A percentile compares a stretch with the other conserved stretches of the same genome.
Evolutionary conservation across 306 rosid genomes (phyloP).

Genomic region (Vigna hirtella): DNA sequence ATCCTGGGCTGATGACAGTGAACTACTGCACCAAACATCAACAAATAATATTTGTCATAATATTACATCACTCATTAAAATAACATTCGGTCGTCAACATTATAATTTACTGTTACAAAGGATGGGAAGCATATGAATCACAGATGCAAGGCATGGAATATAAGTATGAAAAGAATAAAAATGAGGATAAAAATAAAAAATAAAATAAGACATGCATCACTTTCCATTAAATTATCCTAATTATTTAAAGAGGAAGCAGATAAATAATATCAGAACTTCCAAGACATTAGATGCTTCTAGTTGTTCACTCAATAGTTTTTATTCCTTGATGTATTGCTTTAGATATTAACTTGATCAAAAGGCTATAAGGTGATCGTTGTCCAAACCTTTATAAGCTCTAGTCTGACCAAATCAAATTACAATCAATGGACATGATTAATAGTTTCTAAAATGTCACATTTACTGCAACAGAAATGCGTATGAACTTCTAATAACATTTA

Average conservation of each 20-base stretch:
- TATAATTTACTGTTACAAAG: slow-evolving; percentile 13
- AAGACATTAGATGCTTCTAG: too few species aligned
- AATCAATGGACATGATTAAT: not conserved
- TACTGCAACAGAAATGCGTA: slow-evolving; percentile 20
- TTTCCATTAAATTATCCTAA: too few species aligned
- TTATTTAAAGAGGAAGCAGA: too few species aligned
- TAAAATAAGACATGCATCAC: too few species aligned
- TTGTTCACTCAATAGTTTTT: too few species aligned
- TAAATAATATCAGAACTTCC: too few species aligned
- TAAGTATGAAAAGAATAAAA: not conserved
- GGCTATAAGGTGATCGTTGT: not conserved
- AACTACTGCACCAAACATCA: slow-evolving; percentile 54
- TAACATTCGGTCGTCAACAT: slow-evolving; percentile 21
- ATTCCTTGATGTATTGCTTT: not conserved
- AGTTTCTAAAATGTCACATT: not conserved
- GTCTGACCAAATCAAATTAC: not conserved
- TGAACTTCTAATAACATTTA: slow-evolving; percentile 18
- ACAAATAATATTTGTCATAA: slow-evolving; percentile 12
- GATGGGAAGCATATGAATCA: not conserved
- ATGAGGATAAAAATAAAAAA: not conserved
- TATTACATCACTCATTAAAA: slow-evolving; percentile 1
- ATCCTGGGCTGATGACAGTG: slow-evolving; percentile 52
- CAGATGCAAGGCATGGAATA: not conserved
- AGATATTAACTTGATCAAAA: not conserved
- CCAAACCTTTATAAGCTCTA: not conserved